Base-by-base conservation (phyloP, 2,329 filamentous ascomycete genomes). In the Stagonosporopsis vannaccii region DNA sequence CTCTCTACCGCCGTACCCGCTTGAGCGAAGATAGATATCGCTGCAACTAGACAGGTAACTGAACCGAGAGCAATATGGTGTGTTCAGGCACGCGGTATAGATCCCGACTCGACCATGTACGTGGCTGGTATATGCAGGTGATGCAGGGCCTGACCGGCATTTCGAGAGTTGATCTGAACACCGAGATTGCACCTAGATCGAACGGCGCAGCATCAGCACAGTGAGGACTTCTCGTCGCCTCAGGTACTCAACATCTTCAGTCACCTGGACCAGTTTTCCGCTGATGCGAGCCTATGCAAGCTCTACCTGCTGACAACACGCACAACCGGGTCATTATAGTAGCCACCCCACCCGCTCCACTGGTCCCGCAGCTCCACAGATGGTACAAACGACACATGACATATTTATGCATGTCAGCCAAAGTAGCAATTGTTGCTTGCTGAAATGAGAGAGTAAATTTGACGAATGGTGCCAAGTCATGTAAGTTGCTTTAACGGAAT, bases 391-490 rank as follows among this genome's bases (percentile, higher is more conserved):
- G 46, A 45, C 41, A 50, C n/a, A 41, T 45, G 35, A 43, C 37
- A 28, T 55, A 35, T 26, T 13, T 40, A 40, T 55, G 51, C 39
- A 50, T 30, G 46, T 56, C 33, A 45, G 41, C 46, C 17, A 20
- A 39, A 50, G 17, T 35, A 41, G 35, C 36, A 50, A 19, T 44
- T 23, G n/a, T 23, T 45, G 26, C 13, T 42, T 33, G 15, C 19
- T n/a, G 12, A 23, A 36, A 25, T 20, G 11, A 43, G 25, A 6
- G 6, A 45, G 12, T 1, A 4, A 11, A 37, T 13, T 7, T 40
- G 33, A 32, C 45, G 45, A 26, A 20, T 32, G 39, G 40, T 33
- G 17, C 17, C 4, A 19, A 42, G 28, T 56, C 46, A 50, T 42
- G 46, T 50, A 46, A 46, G 28, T 36, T 8, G 35, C 35, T 20